phyloP scores from a whole-genome alignment of 1,139 yeast genomes.

The Hemisphaericaspora subhashii region DNA sequence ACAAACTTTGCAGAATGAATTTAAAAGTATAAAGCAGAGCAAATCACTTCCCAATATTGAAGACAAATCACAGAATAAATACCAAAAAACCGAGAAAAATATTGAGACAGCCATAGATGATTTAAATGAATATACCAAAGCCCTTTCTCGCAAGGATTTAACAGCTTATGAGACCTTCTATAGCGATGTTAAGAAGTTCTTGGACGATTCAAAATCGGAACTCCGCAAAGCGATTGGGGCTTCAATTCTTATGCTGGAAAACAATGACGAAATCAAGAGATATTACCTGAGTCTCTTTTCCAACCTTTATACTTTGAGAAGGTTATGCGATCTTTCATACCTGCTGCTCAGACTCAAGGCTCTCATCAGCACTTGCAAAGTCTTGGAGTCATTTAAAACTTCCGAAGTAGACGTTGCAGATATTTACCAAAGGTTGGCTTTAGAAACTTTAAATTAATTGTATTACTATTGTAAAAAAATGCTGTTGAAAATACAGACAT shows the following conservation, averaged over 20 bases:
- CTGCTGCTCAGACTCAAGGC: slow-evolving; percentile 8
- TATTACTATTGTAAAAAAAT: no score
- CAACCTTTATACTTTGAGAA: slow-evolving; percentile 8
- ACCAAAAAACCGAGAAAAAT: slow-evolving; percentile 10
- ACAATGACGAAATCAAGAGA: neutral
- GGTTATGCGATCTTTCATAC: slow-evolving; percentile 9
- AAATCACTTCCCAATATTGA: neutral
- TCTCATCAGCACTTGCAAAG: slow-evolving; percentile 10
- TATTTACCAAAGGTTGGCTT: slow-evolving; percentile 7
- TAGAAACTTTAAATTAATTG: slow-evolving; percentile 1
- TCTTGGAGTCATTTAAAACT: slow-evolving; percentile 9
- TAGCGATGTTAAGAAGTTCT: slow-evolving; percentile 2
- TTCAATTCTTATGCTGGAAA: neutral
- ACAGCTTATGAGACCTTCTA: slow-evolving; percentile 1
- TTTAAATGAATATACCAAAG: slow-evolving; percentile 1
- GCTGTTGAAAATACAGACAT: no score
- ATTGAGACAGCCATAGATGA: slow-evolving; percentile 6
- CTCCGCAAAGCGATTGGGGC: neutral
- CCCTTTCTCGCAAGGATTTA: neutral
- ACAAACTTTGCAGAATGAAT: slow-evolving; percentile 1
- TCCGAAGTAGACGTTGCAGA: slow-evolving; percentile 9
- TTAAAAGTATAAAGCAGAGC: neutral
- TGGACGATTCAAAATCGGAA: slow-evolving; percentile 5
- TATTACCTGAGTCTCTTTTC: slow-evolving; percentile 3
- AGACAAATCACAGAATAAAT: slow-evolving; percentile 4